A percentile compares a stretch with the other conserved stretches of the same genome.
These are phyloP conservation scores for Lipomyces sp. DNA, from an alignment of 805 yeast genomes.

Conservation along the genomic window DNA sequence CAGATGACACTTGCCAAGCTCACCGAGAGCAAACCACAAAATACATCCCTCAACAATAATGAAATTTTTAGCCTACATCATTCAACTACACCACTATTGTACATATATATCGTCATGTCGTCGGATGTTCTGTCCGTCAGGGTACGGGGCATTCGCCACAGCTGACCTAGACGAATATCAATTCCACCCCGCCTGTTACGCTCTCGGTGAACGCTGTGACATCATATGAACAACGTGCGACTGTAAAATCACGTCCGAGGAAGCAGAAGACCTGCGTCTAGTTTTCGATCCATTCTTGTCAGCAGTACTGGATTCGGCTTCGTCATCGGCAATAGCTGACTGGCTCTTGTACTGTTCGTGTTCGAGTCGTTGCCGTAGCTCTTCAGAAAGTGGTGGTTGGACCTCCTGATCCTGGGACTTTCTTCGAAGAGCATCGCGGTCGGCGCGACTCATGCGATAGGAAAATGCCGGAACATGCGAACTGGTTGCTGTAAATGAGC, in stretches of 20 bases:
- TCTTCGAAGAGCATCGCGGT: constrained; percentile 14
- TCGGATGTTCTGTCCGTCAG: no score
- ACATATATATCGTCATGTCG: no score
- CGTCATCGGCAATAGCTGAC: constrained; percentile 10
- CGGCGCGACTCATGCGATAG: constrained; percentile 22
- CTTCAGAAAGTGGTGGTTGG: constrained; percentile 8
- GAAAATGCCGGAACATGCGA: constrained; percentile 28
- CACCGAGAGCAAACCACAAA: no score
- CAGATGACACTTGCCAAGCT: no score
- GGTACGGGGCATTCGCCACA: no score
- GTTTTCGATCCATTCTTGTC: constrained; percentile 7
- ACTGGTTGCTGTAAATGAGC: neutral
- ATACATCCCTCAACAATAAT: no score
- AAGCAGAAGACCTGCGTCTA: constrained; percentile 23
- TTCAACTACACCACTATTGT: no score
- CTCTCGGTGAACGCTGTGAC: no score
- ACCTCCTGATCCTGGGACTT: constrained; percentile 19
- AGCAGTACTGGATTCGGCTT: neutral
- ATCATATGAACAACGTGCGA: constrained; percentile 19
- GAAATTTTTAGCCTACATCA: no score
- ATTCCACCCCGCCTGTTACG: no score
- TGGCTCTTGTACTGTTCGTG: constrained; percentile 11
- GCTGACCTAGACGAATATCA: no score
- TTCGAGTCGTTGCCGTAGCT: constrained; percentile 13
- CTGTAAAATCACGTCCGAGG: constrained; percentile 18